Evolutionary conservation across 1,284 basidiomycete genomes (phyloP).

Genomic region (Cystobasidiaceae sp.): DNA sequence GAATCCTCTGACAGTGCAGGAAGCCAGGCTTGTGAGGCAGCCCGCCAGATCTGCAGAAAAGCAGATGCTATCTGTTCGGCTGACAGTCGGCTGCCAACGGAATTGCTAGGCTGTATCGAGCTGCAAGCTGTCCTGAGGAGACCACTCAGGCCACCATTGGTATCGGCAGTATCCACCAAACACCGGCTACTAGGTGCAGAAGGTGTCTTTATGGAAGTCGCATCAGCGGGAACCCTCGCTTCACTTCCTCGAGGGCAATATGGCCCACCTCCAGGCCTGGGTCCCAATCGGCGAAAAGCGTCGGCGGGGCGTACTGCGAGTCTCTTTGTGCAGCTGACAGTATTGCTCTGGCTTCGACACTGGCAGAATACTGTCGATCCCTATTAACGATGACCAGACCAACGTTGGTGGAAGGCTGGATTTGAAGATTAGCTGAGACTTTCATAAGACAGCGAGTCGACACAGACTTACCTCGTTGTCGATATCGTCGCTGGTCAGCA

Average conservation of each 20-base stretch:
- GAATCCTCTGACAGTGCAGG: neutral
- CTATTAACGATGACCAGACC: constrained; percentile 6
- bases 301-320: no score
- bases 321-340: no score
- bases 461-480: constrained; percentile 1
- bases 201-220: no score
- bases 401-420: neutral
- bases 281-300: neutral
- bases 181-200: no score
- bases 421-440: no score
- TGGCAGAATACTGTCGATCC: no score
- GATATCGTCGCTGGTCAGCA: neutral
- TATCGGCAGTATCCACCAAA: constrained; percentile 1
- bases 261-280: no score
- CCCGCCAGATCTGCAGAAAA: constrained; percentile 4
- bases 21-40: neutral
- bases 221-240: no score
- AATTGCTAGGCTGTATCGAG: neutral
- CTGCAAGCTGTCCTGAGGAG: neutral
- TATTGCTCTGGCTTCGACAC: neutral
- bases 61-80: neutral
- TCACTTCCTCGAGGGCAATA: no score
- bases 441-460: neutral
- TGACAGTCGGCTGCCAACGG: constrained; percentile 2
- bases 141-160: neutral